Conservation (phyloP, 2,329 filamentous ascomycete species). For the Aspergillus ibericus region DNA sequence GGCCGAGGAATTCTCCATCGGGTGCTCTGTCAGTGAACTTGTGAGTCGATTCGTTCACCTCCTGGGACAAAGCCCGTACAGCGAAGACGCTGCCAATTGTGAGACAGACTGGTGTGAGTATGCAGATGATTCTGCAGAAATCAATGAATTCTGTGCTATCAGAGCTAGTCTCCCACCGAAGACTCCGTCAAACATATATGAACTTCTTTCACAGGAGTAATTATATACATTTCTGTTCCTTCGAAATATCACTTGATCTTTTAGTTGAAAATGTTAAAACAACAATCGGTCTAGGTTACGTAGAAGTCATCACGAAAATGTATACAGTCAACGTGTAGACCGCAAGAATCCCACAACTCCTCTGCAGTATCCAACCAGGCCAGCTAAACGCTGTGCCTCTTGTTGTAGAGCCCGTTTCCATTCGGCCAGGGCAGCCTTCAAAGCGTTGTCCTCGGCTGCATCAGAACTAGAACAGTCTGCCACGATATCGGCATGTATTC, state of each 20-base stretch:
- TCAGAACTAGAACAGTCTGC: slow-evolving; percentile 46
- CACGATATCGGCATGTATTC: slow-evolving; percentile 69
- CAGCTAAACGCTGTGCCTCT: slow-evolving; percentile 70
- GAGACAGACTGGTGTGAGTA: neutral
- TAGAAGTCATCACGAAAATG: neutral
- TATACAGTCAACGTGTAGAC: slow-evolving; percentile 46
- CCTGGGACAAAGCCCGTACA: neutral
- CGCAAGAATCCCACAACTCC: slow-evolving; percentile 83
- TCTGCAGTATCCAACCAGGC: slow-evolving; percentile 80
- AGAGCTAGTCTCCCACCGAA: neutral
- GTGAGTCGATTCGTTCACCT: slow-evolving; percentile 6
- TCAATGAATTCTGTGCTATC: neutral
- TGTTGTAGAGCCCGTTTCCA: slow-evolving; percentile 73
- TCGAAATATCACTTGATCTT: neutral
- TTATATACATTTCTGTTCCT: neutral
- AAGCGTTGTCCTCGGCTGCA: slow-evolving; percentile 43
- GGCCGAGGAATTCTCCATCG: slow-evolving; percentile 4
- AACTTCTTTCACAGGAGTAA: slow-evolving; percentile 12
- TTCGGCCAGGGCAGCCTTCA: slow-evolving; percentile 61
- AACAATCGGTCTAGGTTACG: neutral
- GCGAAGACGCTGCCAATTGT: neutral
- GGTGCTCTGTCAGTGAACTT: slow-evolving; percentile 11
- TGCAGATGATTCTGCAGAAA: neutral
- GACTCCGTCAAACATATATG: slow-evolving; percentile 12
- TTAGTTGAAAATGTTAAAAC: no score